Conservation (phyloP, 2,329 filamentous ascomycete species). For the Pseudocercospora vitis region DNA sequence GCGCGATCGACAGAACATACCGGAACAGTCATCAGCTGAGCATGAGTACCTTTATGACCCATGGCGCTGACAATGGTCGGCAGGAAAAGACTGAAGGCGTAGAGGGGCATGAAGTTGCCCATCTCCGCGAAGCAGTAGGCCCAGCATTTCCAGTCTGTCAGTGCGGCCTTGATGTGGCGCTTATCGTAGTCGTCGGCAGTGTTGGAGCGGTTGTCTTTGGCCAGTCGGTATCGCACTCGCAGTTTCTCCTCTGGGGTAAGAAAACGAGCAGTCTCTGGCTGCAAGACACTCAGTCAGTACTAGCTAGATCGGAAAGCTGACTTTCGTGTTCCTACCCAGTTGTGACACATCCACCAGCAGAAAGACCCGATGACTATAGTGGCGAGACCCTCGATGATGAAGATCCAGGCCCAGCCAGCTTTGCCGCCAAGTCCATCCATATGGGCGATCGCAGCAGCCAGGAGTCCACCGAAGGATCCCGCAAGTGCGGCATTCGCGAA, state of each 20-base stretch:
- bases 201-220: conserved; percentile 25
- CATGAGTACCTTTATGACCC: conserved; percentile 37
- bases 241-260: conserved; percentile 47
- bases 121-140: conserved; percentile 68
- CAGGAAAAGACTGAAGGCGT: conserved; percentile 45
- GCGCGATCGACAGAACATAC: too few relatives aligned
- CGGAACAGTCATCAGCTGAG: conserved; percentile 61
- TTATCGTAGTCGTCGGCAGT: conserved; percentile 40
- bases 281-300: background rate
- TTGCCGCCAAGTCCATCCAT: conserved; percentile 64
- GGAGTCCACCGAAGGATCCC: conserved; percentile 72
- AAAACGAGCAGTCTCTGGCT: conserved; percentile 59
- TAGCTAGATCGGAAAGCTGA: too few relatives aligned
- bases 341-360: conserved; percentile 42
- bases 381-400: conserved; percentile 60
- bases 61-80: conserved; percentile 70
- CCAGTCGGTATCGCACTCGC: conserved; percentile 25
- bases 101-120: conserved; percentile 44
- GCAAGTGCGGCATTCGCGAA: conserved; percentile 79
- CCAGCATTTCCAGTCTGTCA: conserved; percentile 84
- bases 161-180: conserved; percentile 25
- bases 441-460: conserved; percentile 68
- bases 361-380: conserved; percentile 57
- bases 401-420: conserved; percentile 44
- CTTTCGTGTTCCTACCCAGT: conserved; percentile 45